phyloP scores from a whole-genome alignment of 169 alveolate species.

The Besnoitia besnoiti region DNA sequence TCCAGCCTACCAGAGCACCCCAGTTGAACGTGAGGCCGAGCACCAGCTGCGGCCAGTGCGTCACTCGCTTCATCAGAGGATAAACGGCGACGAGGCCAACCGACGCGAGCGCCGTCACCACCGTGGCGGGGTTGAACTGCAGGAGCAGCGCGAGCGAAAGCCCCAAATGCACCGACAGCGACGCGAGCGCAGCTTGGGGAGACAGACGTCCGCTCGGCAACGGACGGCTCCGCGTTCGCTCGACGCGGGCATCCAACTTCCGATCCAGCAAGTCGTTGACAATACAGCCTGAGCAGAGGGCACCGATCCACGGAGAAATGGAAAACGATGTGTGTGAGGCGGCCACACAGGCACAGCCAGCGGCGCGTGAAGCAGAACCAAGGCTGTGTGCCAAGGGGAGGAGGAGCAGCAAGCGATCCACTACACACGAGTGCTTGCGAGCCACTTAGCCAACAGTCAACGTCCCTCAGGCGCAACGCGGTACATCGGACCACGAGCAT shows the following conservation, averaged over 20 bases:
- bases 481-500: too few relatives aligned
- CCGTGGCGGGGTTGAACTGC: slow-evolving; percentile 67
- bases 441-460: too few relatives aligned
- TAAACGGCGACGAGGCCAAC: slow-evolving; percentile 84
- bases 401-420: too few relatives aligned
- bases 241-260: slow-evolving; percentile 83
- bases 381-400: too few relatives aligned
- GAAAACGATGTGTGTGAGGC: too few relatives aligned
- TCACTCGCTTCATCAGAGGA: slow-evolving; percentile 91
- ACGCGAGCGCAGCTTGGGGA: slow-evolving; percentile 75
- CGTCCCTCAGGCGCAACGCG: too few relatives aligned
- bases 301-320: too few relatives aligned
- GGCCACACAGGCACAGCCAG: too few relatives aligned
- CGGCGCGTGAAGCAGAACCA: too few relatives aligned
- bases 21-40: slow-evolving; percentile 92
- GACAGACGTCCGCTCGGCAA: slow-evolving; percentile 90
- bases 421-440: too few relatives aligned
- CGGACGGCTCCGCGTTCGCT: slow-evolving; percentile 93
- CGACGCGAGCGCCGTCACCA: slow-evolving; percentile 74
- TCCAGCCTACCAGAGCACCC: slow-evolving; percentile 85
- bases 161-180: slow-evolving; percentile 65
- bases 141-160: slow-evolving; percentile 65
- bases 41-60: slow-evolving; percentile 89
- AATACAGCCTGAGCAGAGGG: slow-evolving; percentile 74
- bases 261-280: slow-evolving; percentile 84